Conservation (phyloP, 2,329 filamentous ascomycete species). For the Ustulina deusta region DNA sequence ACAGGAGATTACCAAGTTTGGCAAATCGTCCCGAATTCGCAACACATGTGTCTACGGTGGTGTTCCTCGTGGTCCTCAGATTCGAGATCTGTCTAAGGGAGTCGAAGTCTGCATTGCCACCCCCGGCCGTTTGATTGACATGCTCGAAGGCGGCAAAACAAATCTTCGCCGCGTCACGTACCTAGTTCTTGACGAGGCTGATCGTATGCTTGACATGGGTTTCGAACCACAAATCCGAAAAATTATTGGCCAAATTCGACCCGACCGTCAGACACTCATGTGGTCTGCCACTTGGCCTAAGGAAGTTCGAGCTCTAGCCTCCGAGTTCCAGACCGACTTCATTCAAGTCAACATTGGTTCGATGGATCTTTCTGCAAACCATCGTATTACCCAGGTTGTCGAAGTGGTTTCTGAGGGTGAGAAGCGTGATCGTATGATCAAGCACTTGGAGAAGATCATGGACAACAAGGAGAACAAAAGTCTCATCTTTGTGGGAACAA, state of each 20-base stretch:
- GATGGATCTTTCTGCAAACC: constrained; percentile 94
- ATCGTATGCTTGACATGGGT: constrained; percentile 99
- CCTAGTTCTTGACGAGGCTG: constrained; percentile 97
- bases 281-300: constrained; percentile 99
- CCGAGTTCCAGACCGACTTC: constrained; percentile 93
- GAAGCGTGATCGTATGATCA: constrained; percentile 97
- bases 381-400: constrained; percentile 97
- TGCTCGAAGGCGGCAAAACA: constrained; percentile 97
- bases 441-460: constrained; percentile 98
- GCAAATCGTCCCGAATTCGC: constrained; percentile 95
- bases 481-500: constrained; percentile 92
- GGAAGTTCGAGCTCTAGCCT: constrained; percentile 91
- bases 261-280: constrained; percentile 99
- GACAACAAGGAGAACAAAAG: constrained; percentile 96
- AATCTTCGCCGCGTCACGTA: constrained; percentile 98
- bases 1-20: constrained; percentile 98
- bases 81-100: constrained; percentile 91
- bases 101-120: constrained; percentile 99
- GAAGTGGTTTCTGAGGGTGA: constrained; percentile 96
- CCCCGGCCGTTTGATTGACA: constrained; percentile 96
- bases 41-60: constrained; percentile 99
- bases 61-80: constrained; percentile 97
- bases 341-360: constrained; percentile 99
- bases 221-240: constrained; percentile 99
- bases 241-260: constrained; percentile 96